A percentile compares a stretch with the other conserved stretches of the same genome.
These are phyloP conservation scores for Kurtzmaniella cleridarum DNA, from an alignment of 805 yeast genomes.

Conservation along the genomic window DNA sequence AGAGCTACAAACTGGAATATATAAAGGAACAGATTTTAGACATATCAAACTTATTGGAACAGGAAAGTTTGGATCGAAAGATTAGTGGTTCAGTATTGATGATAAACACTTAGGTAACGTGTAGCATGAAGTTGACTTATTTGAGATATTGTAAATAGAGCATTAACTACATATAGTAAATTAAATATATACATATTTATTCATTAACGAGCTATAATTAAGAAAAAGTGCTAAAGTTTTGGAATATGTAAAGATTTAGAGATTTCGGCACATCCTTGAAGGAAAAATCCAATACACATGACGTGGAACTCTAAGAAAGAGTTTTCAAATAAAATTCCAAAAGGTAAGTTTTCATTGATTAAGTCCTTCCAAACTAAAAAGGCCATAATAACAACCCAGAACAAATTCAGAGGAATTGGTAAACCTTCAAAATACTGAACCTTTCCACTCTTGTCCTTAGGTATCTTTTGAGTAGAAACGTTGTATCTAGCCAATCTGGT, in stretches of 20 bases:
- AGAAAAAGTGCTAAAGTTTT: conserved; percentile 48
- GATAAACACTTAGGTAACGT: too few species aligned
- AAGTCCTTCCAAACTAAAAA: conserved; percentile 49
- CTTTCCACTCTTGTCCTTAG: conserved; percentile 85
- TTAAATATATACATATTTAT: neutral
- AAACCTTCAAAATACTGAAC: conserved; percentile 92
- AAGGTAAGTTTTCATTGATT: conserved; percentile 54
- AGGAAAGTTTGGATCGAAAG: conserved; percentile 1
- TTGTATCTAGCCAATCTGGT: conserved; percentile 93
- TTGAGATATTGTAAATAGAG: neutral
- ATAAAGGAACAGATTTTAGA: conserved; percentile 17
- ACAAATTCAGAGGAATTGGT: conserved; percentile 87
- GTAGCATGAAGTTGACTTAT: neutral
- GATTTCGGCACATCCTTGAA: conserved; percentile 88
- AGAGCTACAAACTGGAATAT: conserved; percentile 23
- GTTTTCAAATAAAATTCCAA: conserved; percentile 54
- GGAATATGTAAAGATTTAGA: conserved; percentile 89
- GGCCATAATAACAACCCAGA: conserved; percentile 71
- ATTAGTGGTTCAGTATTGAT: too few species aligned
- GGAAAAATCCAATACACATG: conserved; percentile 51
- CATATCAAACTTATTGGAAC: conserved; percentile 13
- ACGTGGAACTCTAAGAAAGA: conserved; percentile 72
- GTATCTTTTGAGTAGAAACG: conserved; percentile 87
- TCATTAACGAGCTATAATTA: too few species aligned
- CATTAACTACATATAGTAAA: neutral